These are phyloP conservation scores for Annulohypoxylon nitens DNA, from an alignment of 495 filamentous ascomycete genomes.

Conservation along the genomic window DNA sequence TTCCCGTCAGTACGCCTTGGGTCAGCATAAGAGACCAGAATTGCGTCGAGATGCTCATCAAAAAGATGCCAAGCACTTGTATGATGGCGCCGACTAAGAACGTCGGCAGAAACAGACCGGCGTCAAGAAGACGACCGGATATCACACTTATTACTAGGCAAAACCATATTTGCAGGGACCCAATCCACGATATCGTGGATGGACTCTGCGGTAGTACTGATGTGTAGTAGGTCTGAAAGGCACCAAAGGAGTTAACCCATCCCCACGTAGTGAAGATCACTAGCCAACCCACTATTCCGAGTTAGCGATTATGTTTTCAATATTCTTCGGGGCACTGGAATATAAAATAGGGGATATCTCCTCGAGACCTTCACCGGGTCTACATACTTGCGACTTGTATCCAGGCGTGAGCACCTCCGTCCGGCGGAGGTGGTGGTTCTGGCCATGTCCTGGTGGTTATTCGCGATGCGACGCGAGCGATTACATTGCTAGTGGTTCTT, in stretches of 20 bases:
- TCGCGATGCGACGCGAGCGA: constrained; percentile 47
- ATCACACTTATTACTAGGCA: constrained; percentile 66
- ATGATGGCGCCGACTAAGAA: constrained; percentile 63
- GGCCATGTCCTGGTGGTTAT: constrained; percentile 62
- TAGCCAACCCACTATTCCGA: constrained; percentile 65
- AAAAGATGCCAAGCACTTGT: constrained; percentile 77
- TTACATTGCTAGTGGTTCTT: constrained; percentile 49
- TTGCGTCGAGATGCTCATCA: constrained; percentile 72
- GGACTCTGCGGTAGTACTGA: constrained; percentile 57
- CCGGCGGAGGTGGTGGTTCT: constrained; percentile 71
- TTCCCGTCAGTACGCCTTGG: constrained; percentile 81
- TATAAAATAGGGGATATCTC: background rate
- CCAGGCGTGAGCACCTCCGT: constrained; percentile 76
- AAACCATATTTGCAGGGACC: constrained; percentile 68
- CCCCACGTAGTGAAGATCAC: constrained; percentile 83
- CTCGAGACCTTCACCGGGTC: background rate
- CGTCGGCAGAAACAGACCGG: constrained; percentile 71
- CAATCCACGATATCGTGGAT: constrained; percentile 71
- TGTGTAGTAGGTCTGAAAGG: constrained; percentile 80
- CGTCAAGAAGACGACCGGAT: constrained; percentile 69
- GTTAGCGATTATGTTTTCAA: constrained; percentile 21
- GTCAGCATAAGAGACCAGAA: constrained; percentile 88
- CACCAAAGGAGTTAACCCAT: constrained; percentile 78
- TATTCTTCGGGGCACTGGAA: background rate
- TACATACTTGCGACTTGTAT: constrained; percentile 66